Base-by-base conservation (phyloP, 2,329 filamentous ascomycete genomes). In the Coniella vitis region DNA sequence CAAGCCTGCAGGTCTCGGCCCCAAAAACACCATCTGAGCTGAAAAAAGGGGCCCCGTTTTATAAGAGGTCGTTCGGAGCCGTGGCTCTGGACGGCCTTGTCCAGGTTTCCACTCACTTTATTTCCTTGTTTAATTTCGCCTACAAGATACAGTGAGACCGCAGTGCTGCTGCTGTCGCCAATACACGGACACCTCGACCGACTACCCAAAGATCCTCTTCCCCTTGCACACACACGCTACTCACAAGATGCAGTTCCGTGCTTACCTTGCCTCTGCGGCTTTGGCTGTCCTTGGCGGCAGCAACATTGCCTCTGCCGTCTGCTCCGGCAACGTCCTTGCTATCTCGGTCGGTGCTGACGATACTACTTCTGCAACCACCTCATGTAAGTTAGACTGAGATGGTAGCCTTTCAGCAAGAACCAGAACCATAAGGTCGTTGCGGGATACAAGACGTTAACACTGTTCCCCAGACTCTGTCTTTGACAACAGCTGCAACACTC, bases 271-370 rank as follows among this genome's bases (percentile, higher is more conserved):
- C 35, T 37, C 47, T 7, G 29, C 32, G 16, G 10, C 37, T 8
- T 22, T 52, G 25, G 50, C 47, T 25, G 36, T 52, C 16, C 43
- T 52, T 7, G 38, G 47, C 34, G 47, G 47, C 16, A 43, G 43
- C 36, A 44, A 38, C n/a, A 4, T 46, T 10, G 51, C 43, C 47
- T 22, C 20, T 25, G 51, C 51, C 20, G 29, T 50, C 51, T 50
- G 51, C 39, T 29, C 51, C 7, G 47, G 51, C 17, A 36, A 38
- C 12, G 21, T 21, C 9, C 3, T 50, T 12, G 51, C 43, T 22
- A 46, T 53, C 21, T 47, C 47, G 14, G 47, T 47, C 20, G 21
- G 9, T 3, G 39, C 4, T 16, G 16, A 22, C 19, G 31, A 41
- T 10, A 16, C 34, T 32, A 47, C 38, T 22, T 40, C 20, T 40